Conservation (phyloP, 2,329 filamentous ascomycete species). For the Fusarium longipes region DNA sequence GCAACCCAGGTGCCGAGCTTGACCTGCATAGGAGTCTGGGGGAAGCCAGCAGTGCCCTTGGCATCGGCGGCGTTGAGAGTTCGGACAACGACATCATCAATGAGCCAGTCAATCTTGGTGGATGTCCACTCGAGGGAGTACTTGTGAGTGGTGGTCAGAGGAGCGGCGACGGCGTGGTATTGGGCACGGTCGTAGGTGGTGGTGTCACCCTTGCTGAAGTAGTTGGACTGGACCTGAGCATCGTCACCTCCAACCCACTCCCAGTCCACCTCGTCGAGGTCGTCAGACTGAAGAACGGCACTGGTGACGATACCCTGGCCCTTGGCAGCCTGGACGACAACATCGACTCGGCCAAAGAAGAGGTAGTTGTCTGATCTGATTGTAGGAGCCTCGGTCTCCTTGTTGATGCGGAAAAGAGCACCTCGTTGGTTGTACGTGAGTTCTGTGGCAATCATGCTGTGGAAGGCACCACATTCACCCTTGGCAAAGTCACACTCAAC, state of each 20-base stretch:
- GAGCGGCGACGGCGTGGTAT: conserved; percentile 67
- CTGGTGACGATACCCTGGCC: conserved; percentile 91
- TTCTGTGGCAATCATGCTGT: conserved; percentile 58
- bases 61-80: conserved; percentile 70
- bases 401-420: conserved; percentile 73
- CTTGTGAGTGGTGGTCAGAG: conserved; percentile 70
- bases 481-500: conserved; percentile 79
- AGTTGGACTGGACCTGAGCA: conserved; percentile 85
- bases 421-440: conserved; percentile 62
- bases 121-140: conserved; percentile 77
- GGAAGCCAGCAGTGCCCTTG: conserved; percentile 68
- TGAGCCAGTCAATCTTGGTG: conserved; percentile 70
- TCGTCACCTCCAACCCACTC: conserved; percentile 88
- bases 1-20: conserved; percentile 76
- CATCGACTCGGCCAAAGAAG: conserved; percentile 92
- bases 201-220: conserved; percentile 80
- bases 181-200: conserved; percentile 76
- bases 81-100: conserved; percentile 71
- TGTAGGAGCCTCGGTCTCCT: conserved; percentile 74
- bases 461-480: conserved; percentile 71
- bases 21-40: conserved; percentile 79
- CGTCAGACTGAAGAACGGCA: conserved; percentile 88
- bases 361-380: conserved; percentile 88
- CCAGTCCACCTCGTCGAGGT: conserved; percentile 90
- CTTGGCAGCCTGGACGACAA: conserved; percentile 80